Conservation (phyloP, 495 filamentous ascomycete species). For the Articulospora tetracladia region DNA sequence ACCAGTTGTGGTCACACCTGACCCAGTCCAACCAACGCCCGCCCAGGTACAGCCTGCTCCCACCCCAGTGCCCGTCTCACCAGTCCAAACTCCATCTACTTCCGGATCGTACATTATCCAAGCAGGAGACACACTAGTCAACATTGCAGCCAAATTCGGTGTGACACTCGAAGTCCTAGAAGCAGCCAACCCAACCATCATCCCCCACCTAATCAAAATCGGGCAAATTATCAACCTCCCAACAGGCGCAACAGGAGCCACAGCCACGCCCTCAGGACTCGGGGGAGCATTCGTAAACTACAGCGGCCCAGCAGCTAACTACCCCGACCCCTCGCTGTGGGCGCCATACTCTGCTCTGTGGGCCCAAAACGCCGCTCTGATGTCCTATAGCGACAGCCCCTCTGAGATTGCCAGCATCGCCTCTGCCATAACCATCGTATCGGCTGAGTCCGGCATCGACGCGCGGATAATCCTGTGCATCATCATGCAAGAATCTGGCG, state of each 20-base stretch:
- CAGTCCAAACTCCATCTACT: neutral
- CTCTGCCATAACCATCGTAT: constrained; percentile 27
- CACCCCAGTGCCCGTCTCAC: no score
- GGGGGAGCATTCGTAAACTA: constrained; percentile 19
- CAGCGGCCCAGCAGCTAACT: constrained; percentile 32
- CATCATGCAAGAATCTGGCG: constrained; percentile 42
- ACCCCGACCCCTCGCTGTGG: constrained; percentile 33
- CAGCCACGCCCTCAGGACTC: neutral
- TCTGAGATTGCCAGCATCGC: constrained; percentile 34
- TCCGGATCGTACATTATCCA: constrained; percentile 10
- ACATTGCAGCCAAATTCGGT: constrained; percentile 1
- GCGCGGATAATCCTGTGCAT: constrained; percentile 39
- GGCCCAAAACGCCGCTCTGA: constrained; percentile 31
- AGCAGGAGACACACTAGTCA: constrained; percentile 12
- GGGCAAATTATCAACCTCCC: constrained; percentile 18
- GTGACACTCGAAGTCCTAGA: neutral
- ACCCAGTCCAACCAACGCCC: neutral
- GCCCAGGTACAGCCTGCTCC: neutral
- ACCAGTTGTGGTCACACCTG: neutral
- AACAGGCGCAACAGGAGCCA: neutral
- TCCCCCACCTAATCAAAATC: constrained; percentile 7
- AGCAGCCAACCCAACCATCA: constrained; percentile 6
- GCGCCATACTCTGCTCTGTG: constrained; percentile 35
- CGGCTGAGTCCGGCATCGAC: constrained; percentile 35
- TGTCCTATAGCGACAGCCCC: constrained; percentile 30